Evolutionary conservation across 495 filamentous ascomycete species (phyloP).

Genomic region (Haplographium delicatum): DNA sequence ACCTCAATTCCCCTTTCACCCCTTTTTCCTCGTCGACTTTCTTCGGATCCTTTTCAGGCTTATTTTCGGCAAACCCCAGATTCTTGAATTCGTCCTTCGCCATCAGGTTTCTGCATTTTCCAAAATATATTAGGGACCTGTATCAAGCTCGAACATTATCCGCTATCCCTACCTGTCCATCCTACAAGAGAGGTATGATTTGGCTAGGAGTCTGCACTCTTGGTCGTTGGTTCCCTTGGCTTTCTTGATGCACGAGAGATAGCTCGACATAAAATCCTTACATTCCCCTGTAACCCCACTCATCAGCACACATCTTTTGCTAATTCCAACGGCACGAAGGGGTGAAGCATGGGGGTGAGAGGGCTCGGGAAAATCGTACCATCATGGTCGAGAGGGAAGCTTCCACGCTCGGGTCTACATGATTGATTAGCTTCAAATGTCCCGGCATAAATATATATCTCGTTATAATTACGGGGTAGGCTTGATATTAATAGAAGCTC

Average conservation of each 20-base stretch:
- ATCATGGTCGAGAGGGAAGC: slow-evolving; percentile 94
- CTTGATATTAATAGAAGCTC: slow-evolving; percentile 60
- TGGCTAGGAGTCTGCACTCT: slow-evolving; percentile 78
- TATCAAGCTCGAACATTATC: not conserved
- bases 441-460: not conserved
- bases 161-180: slow-evolving; percentile 80
- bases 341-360: not conserved
- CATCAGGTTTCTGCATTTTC: slow-evolving; percentile 93
- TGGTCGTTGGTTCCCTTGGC: slow-evolving; percentile 77
- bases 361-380: slow-evolving; percentile 44
- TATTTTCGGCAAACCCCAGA: slow-evolving; percentile 67
- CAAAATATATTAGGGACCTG: slow-evolving; percentile 1
- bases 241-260: slow-evolving; percentile 78
- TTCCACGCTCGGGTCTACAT: slow-evolving; percentile 81
- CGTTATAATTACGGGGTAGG: slow-evolving; percentile 64
- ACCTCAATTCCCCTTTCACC: slow-evolving; percentile 40
- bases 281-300: slow-evolving; percentile 66
- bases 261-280: slow-evolving; percentile 76
- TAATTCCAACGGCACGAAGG: not conserved
- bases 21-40: slow-evolving; percentile 28
- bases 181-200: slow-evolving; percentile 80
- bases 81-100: slow-evolving; percentile 90
- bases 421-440: slow-evolving; percentile 9
- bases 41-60: slow-evolving; percentile 10
- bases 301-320: slow-evolving; percentile 7